These are phyloP conservation scores for Colletotrichum shisoi DNA, from an alignment of 2,329 filamentous ascomycete genomes.

Conservation along the genomic window DNA sequence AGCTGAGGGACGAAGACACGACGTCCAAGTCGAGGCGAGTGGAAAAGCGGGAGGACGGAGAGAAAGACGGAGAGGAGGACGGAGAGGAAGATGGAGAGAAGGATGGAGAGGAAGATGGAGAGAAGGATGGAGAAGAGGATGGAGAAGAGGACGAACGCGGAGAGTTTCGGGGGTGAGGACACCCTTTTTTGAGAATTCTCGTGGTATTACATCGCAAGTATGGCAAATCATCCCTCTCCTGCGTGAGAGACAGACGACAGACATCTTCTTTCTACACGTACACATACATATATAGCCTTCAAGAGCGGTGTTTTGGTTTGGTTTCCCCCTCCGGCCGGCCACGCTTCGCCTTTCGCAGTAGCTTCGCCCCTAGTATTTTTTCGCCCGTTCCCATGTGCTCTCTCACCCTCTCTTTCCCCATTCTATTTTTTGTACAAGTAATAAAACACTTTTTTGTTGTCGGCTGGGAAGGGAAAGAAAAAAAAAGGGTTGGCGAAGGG, in stretches of 20 bases:
- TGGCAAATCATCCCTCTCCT: slow-evolving; percentile 11
- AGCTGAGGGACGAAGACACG: neutral
- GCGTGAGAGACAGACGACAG: slow-evolving; percentile 8
- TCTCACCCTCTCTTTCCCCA: neutral
- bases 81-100: neutral
- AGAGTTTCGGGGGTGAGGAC: slow-evolving; percentile 6
- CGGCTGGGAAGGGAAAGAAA: slow-evolving; percentile 8
- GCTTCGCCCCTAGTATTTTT: slow-evolving; percentile 26
- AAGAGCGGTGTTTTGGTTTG: slow-evolving; percentile 38
- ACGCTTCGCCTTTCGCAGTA: slow-evolving; percentile 13
- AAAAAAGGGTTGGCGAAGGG: slow-evolving; percentile 20
- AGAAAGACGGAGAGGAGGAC: neutral
- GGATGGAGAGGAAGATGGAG: neutral
- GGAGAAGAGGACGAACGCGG: neutral
- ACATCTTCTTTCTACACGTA: slow-evolving; percentile 35
- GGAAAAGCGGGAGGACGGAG: neutral
- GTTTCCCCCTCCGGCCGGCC: slow-evolving; percentile 7
- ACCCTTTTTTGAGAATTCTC: slow-evolving; percentile 12
- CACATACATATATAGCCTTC: slow-evolving; percentile 27
- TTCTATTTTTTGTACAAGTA: slow-evolving; percentile 40
- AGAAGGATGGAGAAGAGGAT: neutral
- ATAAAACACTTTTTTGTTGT: slow-evolving; percentile 38
- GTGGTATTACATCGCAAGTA: slow-evolving; percentile 37
- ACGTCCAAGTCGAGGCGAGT: neutral
- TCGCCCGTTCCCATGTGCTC: slow-evolving; percentile 36